phyloP scores from a whole-genome alignment of 225 moss, liverwort and hornwort genomes.

The Pleurozium schreberi region DNA sequence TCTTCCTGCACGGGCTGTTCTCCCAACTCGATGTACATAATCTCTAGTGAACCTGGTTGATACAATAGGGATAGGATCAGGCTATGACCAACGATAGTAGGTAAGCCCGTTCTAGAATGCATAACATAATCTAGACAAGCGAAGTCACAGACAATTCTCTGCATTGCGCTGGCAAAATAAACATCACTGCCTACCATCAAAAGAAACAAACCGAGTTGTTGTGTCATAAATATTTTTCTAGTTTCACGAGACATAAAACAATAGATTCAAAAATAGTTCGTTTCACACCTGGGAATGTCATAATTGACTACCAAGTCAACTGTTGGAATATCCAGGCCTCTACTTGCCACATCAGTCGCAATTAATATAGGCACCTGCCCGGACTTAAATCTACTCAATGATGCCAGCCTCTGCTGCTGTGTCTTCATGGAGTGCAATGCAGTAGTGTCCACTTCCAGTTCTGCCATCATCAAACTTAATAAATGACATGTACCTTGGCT shows the following conservation, averaged over 20 bases:
- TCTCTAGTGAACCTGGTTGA: conserved; percentile 71
- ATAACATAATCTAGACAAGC: neutral
- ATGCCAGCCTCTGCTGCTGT: conserved; percentile 82
- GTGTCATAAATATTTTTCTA: neutral
- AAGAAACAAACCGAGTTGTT: neutral
- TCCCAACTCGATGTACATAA: conserved; percentile 94
- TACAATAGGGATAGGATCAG: neutral
- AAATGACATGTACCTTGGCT: conserved; percentile 87
- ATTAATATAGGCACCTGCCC: conserved; percentile 84
- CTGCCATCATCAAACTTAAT: conserved; percentile 78
- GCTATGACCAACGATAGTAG: neutral
- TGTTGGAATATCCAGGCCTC: conserved; percentile 95
- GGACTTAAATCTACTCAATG: conserved; percentile 82
- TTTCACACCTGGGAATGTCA: conserved; percentile 72
- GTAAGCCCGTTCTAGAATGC: neutral
- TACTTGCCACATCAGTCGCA: conserved; percentile 98
- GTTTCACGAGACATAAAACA: neutral
- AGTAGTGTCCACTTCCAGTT: conserved; percentile 70
- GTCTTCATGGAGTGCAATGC: conserved; percentile 95
- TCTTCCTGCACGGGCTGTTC: conserved; percentile 97
- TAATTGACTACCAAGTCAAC: conserved; percentile 96
- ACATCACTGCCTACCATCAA: neutral
- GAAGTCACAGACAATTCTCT: neutral
- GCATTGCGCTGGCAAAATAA: neutral
- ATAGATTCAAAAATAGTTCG: neutral